Percentiles rank a stretch among this genome's conserved stretches.
Conservation (phyloP, 768 basidiomycete genomes). For the Naganishia vishniacii region DNA sequence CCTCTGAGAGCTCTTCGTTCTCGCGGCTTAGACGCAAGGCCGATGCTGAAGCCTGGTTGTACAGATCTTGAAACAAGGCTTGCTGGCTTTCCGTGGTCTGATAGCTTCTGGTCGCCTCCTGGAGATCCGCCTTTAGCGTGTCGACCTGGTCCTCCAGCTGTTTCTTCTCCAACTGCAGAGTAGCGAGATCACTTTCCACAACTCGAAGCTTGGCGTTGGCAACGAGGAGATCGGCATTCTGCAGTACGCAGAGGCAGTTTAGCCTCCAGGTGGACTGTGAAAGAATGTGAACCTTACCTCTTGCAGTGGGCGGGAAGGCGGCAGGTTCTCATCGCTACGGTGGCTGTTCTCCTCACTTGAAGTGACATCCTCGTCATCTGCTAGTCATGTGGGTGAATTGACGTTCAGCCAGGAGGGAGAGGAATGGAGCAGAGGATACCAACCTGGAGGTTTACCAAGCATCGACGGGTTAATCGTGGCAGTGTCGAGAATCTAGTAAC, state of each 20-base stretch:
- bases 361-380: neutral
- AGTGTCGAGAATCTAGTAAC: slow-evolving; percentile 1
- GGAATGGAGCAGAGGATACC: neutral
- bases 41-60: slow-evolving; percentile 8
- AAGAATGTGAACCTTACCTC: neutral
- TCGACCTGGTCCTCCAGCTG: slow-evolving; percentile 1
- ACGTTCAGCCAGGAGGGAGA: too few species aligned
- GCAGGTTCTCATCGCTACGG: neutral
- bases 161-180: neutral
- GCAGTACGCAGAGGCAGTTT: neutral
- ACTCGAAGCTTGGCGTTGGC: neutral
- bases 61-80: slow-evolving; percentile 1
- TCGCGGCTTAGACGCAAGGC: slow-evolving; percentile 5
- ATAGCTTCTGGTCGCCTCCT: neutral
- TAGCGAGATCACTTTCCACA: neutral
- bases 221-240: neutral
- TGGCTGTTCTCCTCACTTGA: slow-evolving; percentile 10
- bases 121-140: neutral
- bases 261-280: neutral
- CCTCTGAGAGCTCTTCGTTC: neutral
- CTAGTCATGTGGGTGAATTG: neutral
- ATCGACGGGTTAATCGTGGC: slow-evolving; percentile 4
- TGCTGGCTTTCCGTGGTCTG: neutral
- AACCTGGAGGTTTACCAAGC: slow-evolving; percentile 10
- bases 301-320: neutral